Evolutionary conservation across 371 early-diverging fungal genomes (phyloP).

Genomic region (Actinomortierella wolfii): DNA sequence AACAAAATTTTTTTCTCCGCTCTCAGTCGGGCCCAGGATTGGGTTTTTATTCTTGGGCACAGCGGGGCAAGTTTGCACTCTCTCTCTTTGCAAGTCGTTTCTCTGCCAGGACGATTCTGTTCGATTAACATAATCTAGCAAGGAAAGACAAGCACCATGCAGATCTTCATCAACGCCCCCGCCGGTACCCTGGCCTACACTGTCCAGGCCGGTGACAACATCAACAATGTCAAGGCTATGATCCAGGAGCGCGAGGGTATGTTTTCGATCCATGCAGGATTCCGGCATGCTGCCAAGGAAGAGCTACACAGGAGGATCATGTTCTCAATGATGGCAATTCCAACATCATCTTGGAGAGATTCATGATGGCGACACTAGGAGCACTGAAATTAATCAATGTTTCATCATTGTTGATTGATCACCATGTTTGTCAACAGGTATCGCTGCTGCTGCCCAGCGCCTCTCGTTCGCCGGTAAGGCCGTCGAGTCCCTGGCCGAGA

Average conservation of each 20-base stretch:
- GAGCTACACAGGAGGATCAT: not conserved
- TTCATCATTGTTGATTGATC: slow-evolving; percentile 4
- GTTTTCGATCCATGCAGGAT: slow-evolving; percentile 6
- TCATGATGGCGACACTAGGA: slow-evolving; percentile 1
- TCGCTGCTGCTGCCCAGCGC: slow-evolving; percentile 92
- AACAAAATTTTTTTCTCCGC: no score
- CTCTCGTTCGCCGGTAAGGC: slow-evolving; percentile 94
- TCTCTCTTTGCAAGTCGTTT: not conserved
- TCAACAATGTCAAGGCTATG: slow-evolving; percentile 86
- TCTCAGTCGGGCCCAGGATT: not conserved
- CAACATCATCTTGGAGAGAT: not conserved
- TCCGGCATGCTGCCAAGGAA: not conserved
- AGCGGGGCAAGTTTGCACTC: not conserved
- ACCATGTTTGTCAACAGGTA: slow-evolving; percentile 51
- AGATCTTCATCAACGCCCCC: slow-evolving; percentile 88
- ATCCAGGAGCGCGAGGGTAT: slow-evolving; percentile 90
- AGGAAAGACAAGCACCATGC: slow-evolving; percentile 57
- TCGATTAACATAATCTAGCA: slow-evolving; percentile 7
- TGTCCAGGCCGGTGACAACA: slow-evolving; percentile 73
- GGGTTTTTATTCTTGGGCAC: not conserved
- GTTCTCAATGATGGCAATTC: not conserved
- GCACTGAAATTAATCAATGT: not conserved
- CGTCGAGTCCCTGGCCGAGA: slow-evolving; percentile 84
- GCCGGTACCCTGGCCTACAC: slow-evolving; percentile 86
- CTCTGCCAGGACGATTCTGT: not conserved